These are phyloP conservation scores for Alternaria atra DNA, from an alignment of 2,329 filamentous ascomycete species.

Conservation along the genomic window DNA sequence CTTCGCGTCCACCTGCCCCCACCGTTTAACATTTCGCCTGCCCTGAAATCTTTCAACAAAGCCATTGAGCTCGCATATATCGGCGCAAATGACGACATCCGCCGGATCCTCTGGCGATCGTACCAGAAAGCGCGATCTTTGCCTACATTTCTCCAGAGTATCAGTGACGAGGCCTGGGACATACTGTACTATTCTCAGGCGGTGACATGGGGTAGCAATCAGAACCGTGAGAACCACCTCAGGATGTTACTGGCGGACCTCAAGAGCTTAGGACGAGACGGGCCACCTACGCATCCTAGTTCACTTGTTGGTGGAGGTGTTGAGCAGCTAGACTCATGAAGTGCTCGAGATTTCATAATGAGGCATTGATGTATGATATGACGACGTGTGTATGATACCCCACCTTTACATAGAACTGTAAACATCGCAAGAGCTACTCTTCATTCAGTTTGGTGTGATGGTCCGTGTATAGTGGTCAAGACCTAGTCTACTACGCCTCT, in stretches of 20 bases:
- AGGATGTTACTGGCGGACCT: conserved; percentile 41
- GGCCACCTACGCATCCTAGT: conserved; percentile 48
- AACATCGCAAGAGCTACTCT: background rate
- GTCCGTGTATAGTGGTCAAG: background rate
- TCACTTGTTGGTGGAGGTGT: conserved; percentile 17
- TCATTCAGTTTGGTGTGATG: background rate
- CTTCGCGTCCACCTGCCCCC: conserved; percentile 41
- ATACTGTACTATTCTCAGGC: conserved; percentile 51
- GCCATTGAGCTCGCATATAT: conserved; percentile 47
- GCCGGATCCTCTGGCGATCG: conserved; percentile 48
- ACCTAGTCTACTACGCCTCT: background rate
- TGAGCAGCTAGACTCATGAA: conserved; percentile 7
- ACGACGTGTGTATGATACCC: conserved; percentile 12
- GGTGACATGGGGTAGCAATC: conserved; percentile 47
- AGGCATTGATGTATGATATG: conserved; percentile 10
- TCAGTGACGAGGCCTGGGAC: conserved; percentile 50
- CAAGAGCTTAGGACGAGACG: conserved; percentile 41
- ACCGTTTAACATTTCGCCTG: conserved; percentile 45
- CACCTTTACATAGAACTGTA: background rate
- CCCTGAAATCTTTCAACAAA: conserved; percentile 47
- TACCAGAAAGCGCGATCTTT: conserved; percentile 45
- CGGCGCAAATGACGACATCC: conserved; percentile 48
- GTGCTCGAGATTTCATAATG: background rate
- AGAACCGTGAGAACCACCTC: conserved; percentile 44
- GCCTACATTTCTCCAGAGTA: conserved; percentile 44